phyloP scores from a whole-genome alignment of 2,329 filamentous ascomycete genomes.

The Penicillium sp. region DNA sequence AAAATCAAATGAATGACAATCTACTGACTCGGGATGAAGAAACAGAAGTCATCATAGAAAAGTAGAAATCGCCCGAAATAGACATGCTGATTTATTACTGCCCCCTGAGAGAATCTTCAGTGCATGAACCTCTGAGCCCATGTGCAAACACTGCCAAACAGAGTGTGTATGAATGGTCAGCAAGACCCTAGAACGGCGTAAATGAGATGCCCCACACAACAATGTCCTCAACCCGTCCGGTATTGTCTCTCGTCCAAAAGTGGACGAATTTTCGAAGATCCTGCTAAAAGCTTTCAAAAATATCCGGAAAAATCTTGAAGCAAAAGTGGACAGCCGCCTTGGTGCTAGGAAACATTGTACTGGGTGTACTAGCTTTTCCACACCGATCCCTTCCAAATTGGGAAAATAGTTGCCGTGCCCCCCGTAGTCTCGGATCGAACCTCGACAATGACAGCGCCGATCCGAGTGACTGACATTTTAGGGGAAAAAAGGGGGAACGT shows the following conservation, averaged over 20 bases:
- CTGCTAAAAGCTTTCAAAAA: background rate
- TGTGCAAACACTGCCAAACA: background rate
- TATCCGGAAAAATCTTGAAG: background rate
- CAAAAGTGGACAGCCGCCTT: background rate
- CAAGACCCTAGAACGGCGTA: background rate
- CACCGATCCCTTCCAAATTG: background rate
- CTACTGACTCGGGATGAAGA: background rate
- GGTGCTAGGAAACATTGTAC: background rate
- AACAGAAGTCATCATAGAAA: background rate
- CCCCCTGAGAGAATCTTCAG: background rate
- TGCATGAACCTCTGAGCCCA: background rate
- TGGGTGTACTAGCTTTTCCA: background rate
- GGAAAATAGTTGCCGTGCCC: background rate
- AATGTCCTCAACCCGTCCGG: background rate
- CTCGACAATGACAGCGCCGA: conserved; percentile 10
- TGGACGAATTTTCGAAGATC: background rate
- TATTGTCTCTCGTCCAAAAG: background rate
- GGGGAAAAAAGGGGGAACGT: background rate
- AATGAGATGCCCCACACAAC: background rate
- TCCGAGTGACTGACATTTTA: background rate
- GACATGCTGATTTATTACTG: background rate
- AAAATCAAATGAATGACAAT: background rate
- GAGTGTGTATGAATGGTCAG: background rate
- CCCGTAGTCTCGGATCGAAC: background rate
- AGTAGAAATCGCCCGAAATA: background rate